Evolutionary conservation across 768 basidiomycete genomes (phyloP).

Genomic region (Pleurotus salmoneostramineus): DNA sequence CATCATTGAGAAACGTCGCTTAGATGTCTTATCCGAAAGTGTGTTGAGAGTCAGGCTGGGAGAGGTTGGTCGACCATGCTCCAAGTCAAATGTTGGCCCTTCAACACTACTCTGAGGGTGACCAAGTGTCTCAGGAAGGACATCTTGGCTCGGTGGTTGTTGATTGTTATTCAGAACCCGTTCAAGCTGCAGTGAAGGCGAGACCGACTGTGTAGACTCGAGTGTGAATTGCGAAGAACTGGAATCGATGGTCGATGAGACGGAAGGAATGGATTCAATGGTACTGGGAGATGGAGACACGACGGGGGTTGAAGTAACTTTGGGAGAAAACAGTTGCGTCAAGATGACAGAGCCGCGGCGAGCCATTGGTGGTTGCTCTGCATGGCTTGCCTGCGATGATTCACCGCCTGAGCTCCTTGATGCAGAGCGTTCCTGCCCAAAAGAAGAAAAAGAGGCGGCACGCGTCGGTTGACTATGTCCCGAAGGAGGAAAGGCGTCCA

Average conservation of each 20-base stretch:
- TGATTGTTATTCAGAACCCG: slow-evolving; percentile 7
- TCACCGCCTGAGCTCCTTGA: slow-evolving; percentile 10
- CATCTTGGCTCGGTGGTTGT: slow-evolving; percentile 5
- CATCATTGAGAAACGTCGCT: slow-evolving; percentile 33
- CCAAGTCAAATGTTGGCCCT: slow-evolving; percentile 4
- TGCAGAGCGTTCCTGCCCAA: neutral
- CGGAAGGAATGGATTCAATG: slow-evolving; percentile 23
- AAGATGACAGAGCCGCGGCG: slow-evolving; percentile 33
- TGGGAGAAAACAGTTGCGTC: slow-evolving; percentile 30
- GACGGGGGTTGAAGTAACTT: slow-evolving; percentile 18
- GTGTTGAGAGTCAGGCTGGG: slow-evolving; percentile 27
- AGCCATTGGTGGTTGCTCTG: slow-evolving; percentile 29
- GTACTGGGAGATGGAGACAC: slow-evolving; percentile 16
- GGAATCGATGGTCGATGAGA: slow-evolving; percentile 17
- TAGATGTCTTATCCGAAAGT: slow-evolving; percentile 20
- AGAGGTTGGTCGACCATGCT: slow-evolving; percentile 21
- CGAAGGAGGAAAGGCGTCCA: slow-evolving; percentile 26
- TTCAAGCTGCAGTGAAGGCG: slow-evolving; percentile 2
- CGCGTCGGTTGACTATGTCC: slow-evolving; percentile 8
- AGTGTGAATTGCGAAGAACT: slow-evolving; percentile 1
- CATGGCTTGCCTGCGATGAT: slow-evolving; percentile 20
- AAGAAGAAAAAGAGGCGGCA: slow-evolving; percentile 4
- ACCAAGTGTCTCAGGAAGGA: slow-evolving; percentile 4
- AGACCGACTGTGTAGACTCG: neutral
- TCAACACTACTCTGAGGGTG: slow-evolving; percentile 14